A percentile compares a stretch with the other conserved stretches of the same genome.
These are phyloP conservation scores for Candida tetrigidarum DNA, from an alignment of 1,139 yeast species.

Conservation along the genomic window DNA sequence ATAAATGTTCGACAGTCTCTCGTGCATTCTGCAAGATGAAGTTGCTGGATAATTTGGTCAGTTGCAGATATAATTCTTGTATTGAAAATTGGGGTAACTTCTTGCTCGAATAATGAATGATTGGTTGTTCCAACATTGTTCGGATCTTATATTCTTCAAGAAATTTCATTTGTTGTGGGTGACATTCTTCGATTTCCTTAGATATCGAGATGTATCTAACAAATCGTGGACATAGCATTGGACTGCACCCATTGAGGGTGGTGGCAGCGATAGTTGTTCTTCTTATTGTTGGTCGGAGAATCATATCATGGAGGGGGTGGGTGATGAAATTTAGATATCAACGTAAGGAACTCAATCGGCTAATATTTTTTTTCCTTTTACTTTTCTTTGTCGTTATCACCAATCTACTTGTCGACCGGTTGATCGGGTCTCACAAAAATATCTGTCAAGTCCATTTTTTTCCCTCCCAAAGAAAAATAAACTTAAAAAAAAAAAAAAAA, in stretches of 20 bases:
- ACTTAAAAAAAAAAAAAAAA: not conserved
- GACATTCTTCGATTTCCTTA: constrained; percentile 10
- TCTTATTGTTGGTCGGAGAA: not conserved
- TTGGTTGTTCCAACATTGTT: constrained; percentile 54
- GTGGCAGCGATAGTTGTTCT: too few species aligned
- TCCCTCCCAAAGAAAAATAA: not conserved
- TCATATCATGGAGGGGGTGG: not conserved
- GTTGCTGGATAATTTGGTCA: constrained; percentile 40
- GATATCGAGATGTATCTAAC: constrained; percentile 5
- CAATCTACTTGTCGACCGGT: not conserved
- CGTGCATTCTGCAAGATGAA: constrained; percentile 40
- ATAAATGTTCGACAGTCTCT: constrained; percentile 48
- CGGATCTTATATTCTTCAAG: constrained; percentile 53
- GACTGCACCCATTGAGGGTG: not conserved
- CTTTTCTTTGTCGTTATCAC: not conserved
- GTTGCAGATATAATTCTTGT: constrained; percentile 45
- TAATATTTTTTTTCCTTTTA: too few species aligned
- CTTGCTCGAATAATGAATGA: constrained; percentile 50
- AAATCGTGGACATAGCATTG: not conserved
- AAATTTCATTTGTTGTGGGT: constrained; percentile 34
- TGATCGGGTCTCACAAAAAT: constrained; percentile 1
- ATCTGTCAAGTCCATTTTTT: too few species aligned
- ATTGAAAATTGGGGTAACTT: constrained; percentile 54
- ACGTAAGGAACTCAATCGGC: too few species aligned
- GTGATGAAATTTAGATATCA: too few species aligned